phyloP scores from a whole-genome alignment of 2,329 filamentous ascomycete species.

The Aureobasidium lini region DNA sequence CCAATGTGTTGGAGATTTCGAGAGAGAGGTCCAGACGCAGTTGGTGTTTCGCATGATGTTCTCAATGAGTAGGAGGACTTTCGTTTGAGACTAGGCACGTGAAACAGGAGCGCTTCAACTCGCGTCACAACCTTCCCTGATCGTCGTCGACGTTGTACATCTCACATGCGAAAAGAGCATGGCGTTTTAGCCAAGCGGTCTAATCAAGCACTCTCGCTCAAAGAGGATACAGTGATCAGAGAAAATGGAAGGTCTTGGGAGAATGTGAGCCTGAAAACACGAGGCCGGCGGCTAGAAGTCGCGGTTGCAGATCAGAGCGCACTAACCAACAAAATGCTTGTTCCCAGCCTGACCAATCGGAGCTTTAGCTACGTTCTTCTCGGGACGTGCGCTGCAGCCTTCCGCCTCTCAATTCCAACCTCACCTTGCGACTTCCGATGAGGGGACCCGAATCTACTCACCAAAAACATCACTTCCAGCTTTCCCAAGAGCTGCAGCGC shows the following conservation, averaged over 20 bases:
- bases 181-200: not conserved
- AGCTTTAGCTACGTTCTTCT: not conserved
- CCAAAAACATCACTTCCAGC: not conserved
- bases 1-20: not conserved
- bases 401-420: not conserved
- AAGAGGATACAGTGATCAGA: not conserved
- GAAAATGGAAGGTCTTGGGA: not conserved
- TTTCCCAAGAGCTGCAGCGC: not conserved
- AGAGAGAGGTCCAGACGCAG: not conserved
- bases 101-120: conserved; percentile 2
- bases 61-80: not conserved
- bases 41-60: not conserved
- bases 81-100: conserved; percentile 1
- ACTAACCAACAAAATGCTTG: not conserved
- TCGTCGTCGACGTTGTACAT: not conserved
- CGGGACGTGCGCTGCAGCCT: not conserved
- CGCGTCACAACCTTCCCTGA: not conserved
- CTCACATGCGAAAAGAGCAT: not conserved
- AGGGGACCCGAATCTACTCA: not conserved
- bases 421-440: conserved; percentile 7
- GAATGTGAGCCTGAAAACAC: not conserved
- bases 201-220: not conserved
- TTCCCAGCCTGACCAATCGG: not conserved
- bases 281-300: not conserved
- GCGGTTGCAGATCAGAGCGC: not conserved